Evolutionary conservation across 352 stramenopile species (phyloP), one percentile per base, ranked within the genome.

Genomic region (Phytophthora megakarya): DNA sequence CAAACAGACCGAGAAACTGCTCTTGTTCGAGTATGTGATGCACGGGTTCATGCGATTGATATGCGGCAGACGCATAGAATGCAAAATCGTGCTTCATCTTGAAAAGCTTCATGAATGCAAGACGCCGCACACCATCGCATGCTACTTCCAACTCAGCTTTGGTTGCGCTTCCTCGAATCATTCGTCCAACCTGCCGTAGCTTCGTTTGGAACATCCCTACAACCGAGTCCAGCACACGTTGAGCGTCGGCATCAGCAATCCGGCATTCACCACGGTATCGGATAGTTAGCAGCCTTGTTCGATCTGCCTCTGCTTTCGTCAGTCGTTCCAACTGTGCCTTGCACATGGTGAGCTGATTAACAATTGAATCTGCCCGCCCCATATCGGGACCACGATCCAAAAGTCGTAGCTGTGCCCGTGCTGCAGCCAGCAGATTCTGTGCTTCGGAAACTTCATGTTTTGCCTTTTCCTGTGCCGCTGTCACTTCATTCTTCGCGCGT

Each of bases 31-130:
- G 32, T 16, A 60, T 73, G 38, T 83, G 75, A 1, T 67, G 65
- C 28, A 91, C 55, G 8, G 64, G 59, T 1, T 74, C 65, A 10
- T 76, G 60, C 23, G 80, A 80, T 32, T 77, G 65, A 69, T 75
- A 89, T 15, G 83, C 73, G 7, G 76, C 61, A 15, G 83, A 88
- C 13, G 61, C 46, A 58, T 84, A 94, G 54, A 76, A 84, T 15
- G 77, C 66, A 39, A 80, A 82, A 61, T 78, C 79, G 44, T 77
- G 80, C 13, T 67, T 47, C 19, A 90, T 66, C 0, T 64, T 50
- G 26, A 90, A 86, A 6, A 88, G 51, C 47, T 85, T 89, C 64
- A 88, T 76, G 46, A 88, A 91, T n/a, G 75, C 70, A 26, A 94
- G 61, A 21, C 78, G 77, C 19, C 81, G 71, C 11, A 94, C 65